Conservation (phyloP, 441 rosid species). For the Macaranga tanarius region DNA sequence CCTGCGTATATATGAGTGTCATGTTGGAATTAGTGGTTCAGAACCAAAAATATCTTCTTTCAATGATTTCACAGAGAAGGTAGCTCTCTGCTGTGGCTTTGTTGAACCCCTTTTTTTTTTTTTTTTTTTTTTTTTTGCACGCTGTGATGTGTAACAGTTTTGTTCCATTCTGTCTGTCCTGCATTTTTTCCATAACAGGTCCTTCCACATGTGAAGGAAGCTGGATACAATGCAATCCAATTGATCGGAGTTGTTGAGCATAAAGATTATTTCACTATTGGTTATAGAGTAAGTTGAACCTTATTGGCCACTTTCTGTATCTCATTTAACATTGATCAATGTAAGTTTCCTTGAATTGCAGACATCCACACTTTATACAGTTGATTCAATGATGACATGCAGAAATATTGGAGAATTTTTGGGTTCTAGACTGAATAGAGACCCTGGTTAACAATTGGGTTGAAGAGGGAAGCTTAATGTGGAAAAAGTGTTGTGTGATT, state of each 20-base stretch:
- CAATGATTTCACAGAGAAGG: conserved; percentile 76
- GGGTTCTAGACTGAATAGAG: neutral
- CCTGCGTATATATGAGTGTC: conserved; percentile 92
- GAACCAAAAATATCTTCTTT: conserved; percentile 80
- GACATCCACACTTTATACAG: neutral
- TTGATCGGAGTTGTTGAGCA: conserved; percentile 90
- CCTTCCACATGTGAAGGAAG: conserved; percentile 84
- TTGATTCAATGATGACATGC: neutral
- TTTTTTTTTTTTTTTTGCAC: conserved; percentile 11
- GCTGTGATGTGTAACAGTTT: conserved; percentile 16
- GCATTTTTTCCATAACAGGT: conserved; percentile 48
- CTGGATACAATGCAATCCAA: conserved; percentile 94
- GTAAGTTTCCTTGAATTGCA: neutral
- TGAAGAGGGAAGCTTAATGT: neutral
- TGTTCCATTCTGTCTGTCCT: conserved; percentile 13
- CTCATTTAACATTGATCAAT: conserved; percentile 11
- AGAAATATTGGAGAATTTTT: neutral
- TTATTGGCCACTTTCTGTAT: conserved; percentile 4
- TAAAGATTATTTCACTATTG: conserved; percentile 89
- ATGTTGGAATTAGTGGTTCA: conserved; percentile 93
- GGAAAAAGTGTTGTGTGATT: neutral
- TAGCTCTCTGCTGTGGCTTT: conserved; percentile 27
- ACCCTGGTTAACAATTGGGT: neutral
- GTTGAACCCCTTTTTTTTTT: too few species aligned
- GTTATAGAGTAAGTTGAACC: conserved; percentile 74